Base-by-base conservation (phyloP, 371 early-diverging fungal species). In the Mucor saturninus region DNA sequence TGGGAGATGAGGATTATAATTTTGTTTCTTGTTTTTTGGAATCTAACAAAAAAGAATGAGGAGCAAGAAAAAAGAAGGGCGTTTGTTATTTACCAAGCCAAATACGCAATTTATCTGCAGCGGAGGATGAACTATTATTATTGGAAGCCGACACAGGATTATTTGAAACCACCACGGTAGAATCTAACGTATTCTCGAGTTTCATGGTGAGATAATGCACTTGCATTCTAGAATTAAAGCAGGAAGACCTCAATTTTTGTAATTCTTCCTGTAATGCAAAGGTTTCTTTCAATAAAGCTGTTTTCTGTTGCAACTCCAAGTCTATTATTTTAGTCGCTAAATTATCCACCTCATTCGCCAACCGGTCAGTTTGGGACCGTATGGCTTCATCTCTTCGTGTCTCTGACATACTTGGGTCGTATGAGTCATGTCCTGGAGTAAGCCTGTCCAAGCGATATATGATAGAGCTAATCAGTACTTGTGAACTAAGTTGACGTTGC, bases 251-350 rank as follows among this genome's bases (percentile, higher is more conserved):
- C 38, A 90, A 42, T 52, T 84, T 83, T 56, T 90, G 87, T 31
- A 90, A 73, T 54, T 90, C 91, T 58, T 90, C 91, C 49, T 89
- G 88, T 59, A 89, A 59, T 21, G 89, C 70, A 61, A 86, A 77
- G 5, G 83, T 86, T 63, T 90, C 91, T 2, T 83, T 81, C 85
- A 90, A 84, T 49, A 91, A 69, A 1, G 89, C 86, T 74, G 88
- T 80, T 42, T 89, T 87, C 42, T 90, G 91, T 59, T 89, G 83
- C 9, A 87, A 62, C 62, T 90, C 91, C 32, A 90, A 58, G 5
- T 86, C 83, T 0, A 81, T 78, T 10, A 91, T 57, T 26, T 76
- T 83, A 13, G 85, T 83, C 13, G 75, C 83, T 35, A 91, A 59
- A 2, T 79, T 81, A 49, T 87, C 88, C 8, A 91, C 35, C 21